Base-by-base conservation (phyloP, 345 rosid species). In the Ceriops decandra region DNA sequence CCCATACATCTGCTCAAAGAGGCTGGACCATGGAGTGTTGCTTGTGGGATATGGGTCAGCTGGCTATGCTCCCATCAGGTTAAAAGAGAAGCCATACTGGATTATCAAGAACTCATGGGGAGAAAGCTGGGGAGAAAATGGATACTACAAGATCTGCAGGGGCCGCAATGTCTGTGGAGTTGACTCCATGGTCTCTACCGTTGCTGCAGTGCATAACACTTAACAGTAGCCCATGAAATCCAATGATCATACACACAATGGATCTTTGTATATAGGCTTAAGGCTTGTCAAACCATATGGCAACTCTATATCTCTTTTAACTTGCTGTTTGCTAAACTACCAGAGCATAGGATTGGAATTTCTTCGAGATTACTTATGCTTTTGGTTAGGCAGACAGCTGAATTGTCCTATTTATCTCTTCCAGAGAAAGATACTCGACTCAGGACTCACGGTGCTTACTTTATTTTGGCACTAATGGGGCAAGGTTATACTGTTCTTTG, bases 81-180 rank as follows among this genome's bases (percentile, higher is more conserved):
- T 89, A 77, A 90, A 90, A 90, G 89, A 90, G 20, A 90, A 92
- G 79, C 93, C 96, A 10, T 90, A 80, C 81, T 92, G 98, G 98
- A 80, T 90, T 73, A 86, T 90, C 62, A 92, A 92, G 89, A 90
- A 92, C 69, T 90, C 98, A 0, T 88, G 98, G 98, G 96, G 96
- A 27, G 89, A 83, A 61, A 81, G 15, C 64, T 92, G 97, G 97
- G 98, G 98, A 30, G 93, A 93, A 85, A 83, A 76, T 8, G 96
- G 98, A 21, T 93, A 54, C 79, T 90, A 93, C 82, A 86, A 81
- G 71, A 87, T 93, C 80, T 93, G 98, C 84, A 79, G 79, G 69
- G 93, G 93, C 32, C 88, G 87, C 77, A 93, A 93, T 72, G 67
- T 87, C 27, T 93, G 98, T 73, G 97, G 97, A 2, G 90, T 93